Percentiles rank a stretch among this genome's conserved stretches.
These are phyloP conservation scores for Trifolium subterraneum DNA, from an alignment of 306 rosid genomes.

Conservation along the genomic window DNA sequence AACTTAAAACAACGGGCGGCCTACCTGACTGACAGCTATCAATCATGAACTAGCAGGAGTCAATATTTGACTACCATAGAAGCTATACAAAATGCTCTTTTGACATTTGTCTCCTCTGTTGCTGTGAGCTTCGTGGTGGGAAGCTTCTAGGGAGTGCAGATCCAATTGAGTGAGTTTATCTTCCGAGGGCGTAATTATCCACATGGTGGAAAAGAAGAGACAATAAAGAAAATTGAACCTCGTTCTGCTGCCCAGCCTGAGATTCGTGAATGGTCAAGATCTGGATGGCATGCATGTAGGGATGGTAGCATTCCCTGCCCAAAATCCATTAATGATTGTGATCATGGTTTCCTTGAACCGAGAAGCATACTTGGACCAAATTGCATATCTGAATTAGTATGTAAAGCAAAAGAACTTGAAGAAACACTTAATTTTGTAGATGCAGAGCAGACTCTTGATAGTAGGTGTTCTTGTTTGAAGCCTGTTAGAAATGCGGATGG, in stretches of 20 bases:
- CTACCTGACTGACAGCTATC: too few relatives aligned
- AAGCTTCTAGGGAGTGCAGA: slow-evolving; percentile 56
- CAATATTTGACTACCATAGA: slow-evolving; percentile 81
- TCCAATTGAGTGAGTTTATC: slow-evolving; percentile 50
- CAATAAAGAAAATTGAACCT: neutral
- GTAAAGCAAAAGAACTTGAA: slow-evolving; percentile 62
- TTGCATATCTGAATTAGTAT: slow-evolving; percentile 55
- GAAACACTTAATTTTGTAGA: slow-evolving; percentile 41
- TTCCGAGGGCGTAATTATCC: slow-evolving; percentile 49
- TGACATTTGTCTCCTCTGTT: slow-evolving; percentile 83
- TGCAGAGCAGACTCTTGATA: slow-evolving; percentile 34
- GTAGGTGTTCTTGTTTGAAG: slow-evolving; percentile 57
- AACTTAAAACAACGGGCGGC: too few relatives aligned
- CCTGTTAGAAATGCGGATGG: slow-evolving; percentile 25
- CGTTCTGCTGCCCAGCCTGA: slow-evolving; percentile 5
- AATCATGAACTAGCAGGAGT: slow-evolving; percentile 38
- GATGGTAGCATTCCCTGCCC: slow-evolving; percentile 79
- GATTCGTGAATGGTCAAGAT: slow-evolving; percentile 41
- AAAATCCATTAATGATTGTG: slow-evolving; percentile 52
- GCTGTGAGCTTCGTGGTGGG: slow-evolving; percentile 78
- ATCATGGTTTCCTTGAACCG: slow-evolving; percentile 60
- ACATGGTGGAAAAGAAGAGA: slow-evolving; percentile 48
- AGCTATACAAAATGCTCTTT: slow-evolving; percentile 71
- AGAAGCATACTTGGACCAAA: slow-evolving; percentile 52
- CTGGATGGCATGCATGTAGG: slow-evolving; percentile 57